These are phyloP conservation scores for Melampsora americana DNA, from an alignment of 1,284 basidiomycete species.

Conservation along the genomic window DNA sequence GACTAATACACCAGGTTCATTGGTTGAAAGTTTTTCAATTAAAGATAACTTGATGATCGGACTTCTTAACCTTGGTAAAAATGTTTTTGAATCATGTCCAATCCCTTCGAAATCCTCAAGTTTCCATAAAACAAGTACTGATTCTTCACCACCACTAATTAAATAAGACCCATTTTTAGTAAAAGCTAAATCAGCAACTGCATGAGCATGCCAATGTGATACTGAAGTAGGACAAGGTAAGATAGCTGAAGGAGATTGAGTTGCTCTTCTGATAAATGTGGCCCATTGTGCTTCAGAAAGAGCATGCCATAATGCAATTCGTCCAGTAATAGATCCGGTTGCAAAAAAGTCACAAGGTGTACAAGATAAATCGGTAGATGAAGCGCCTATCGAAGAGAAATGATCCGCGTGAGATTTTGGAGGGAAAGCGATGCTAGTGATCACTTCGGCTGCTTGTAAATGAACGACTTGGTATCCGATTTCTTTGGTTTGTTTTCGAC, in stretches of 20 bases:
- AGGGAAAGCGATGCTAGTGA: conserved; percentile 42
- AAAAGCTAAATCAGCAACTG: conserved; percentile 83
- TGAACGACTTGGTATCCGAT: conserved; percentile 17
- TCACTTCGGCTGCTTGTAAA: conserved; percentile 20
- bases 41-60: conserved; percentile 64
- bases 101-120: conserved; percentile 59
- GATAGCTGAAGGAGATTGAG: background rate
- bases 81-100: conserved; percentile 73
- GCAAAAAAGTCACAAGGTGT: conserved; percentile 43
- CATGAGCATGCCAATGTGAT: conserved; percentile 95
- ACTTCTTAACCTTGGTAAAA: conserved; percentile 85
- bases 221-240: conserved; percentile 62
- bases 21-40: conserved; percentile 64
- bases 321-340: conserved; percentile 36
- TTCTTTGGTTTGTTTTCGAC: conserved; percentile 11
- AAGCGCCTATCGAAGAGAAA: conserved; percentile 17
- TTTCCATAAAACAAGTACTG: conserved; percentile 94
- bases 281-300: conserved; percentile 34
- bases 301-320: conserved; percentile 43
- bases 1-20: conserved; percentile 81
- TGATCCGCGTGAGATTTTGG: conserved; percentile 33
- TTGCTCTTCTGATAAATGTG: background rate
- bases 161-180: conserved; percentile 87
- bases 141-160: conserved; percentile 91
- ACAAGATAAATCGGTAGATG: conserved; percentile 24